phyloP scores from a whole-genome alignment of 345 rosid genomes.

The Combretum micranthum region DNA sequence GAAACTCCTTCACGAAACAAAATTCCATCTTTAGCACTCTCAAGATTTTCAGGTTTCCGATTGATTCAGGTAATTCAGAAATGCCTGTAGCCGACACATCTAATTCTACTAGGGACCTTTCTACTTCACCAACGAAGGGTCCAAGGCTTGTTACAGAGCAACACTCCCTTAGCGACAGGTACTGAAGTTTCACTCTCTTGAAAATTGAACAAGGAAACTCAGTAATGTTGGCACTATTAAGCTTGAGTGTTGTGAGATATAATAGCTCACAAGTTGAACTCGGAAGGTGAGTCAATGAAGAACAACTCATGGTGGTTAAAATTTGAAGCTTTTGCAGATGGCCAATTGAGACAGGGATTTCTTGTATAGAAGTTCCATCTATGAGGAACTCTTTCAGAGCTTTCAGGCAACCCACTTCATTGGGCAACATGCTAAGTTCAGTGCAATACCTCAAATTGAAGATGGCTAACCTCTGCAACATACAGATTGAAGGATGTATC shows the following conservation, averaged over 20 bases:
- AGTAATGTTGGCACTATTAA: too few species aligned
- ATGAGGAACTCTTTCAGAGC: too few species aligned
- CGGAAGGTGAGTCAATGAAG: too few species aligned
- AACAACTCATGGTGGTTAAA: neutral
- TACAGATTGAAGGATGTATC: neutral
- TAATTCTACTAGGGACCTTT: neutral
- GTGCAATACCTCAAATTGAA: conserved; percentile 6
- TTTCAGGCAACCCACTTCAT: too few species aligned
- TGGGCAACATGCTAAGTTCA: neutral
- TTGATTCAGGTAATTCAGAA: neutral
- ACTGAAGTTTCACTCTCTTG: neutral
- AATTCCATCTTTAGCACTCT: neutral
- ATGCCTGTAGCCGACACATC: neutral
- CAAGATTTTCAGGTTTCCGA: neutral
- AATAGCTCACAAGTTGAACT: too few species aligned
- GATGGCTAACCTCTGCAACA: neutral
- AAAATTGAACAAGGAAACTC: conserved; percentile 3
- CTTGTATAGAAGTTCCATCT: too few species aligned
- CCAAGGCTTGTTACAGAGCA: neutral
- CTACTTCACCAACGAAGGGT: too few species aligned
- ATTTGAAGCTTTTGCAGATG: neutral
- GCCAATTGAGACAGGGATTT: neutral
- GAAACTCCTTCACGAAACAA: neutral
- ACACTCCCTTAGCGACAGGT: conserved; percentile 2
- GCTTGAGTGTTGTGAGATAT: too few species aligned